Conservation (phyloP, 805 yeast genomes). For the Hanseniaspora valbyensis region DNA sequence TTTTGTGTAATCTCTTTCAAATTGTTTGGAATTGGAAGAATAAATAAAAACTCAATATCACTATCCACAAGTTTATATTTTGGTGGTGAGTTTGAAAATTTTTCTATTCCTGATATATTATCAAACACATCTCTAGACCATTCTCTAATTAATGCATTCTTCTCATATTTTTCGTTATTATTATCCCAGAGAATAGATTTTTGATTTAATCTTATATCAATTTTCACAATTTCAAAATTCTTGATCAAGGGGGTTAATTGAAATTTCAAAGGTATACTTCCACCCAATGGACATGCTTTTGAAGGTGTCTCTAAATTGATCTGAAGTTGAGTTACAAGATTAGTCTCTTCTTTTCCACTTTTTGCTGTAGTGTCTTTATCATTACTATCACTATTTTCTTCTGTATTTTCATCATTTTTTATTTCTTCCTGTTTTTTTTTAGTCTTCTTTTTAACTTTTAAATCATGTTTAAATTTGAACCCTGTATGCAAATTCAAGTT, state of each 20-base stretch:
- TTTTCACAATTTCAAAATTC: constrained; percentile 3
- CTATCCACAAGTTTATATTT: constrained; percentile 29
- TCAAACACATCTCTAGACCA: constrained; percentile 7
- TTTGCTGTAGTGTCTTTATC: background rate
- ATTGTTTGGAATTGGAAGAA: constrained; percentile 49
- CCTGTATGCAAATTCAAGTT: constrained; percentile 35
- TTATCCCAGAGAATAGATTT: constrained; percentile 8
- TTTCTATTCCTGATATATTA: constrained; percentile 6
- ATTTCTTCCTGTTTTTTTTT: background rate
- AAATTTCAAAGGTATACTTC: constrained; percentile 8
- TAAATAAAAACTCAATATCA: constrained; percentile 32
- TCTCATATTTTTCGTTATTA: constrained; percentile 9
- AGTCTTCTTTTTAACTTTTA: constrained; percentile 4
- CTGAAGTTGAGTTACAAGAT: constrained; percentile 4
- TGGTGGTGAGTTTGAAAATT: background rate
- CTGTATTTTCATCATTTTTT: too few relatives aligned
- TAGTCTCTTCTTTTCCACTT: background rate
- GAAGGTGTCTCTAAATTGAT: constrained; percentile 10
- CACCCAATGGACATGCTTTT: constrained; percentile 10
- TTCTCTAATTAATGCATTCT: background rate
- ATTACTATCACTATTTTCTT: background rate
- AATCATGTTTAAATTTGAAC: constrained; percentile 12
- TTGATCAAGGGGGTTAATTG: constrained; percentile 10
- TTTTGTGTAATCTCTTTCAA: constrained; percentile 72
- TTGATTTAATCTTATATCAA: background rate